Percentiles rank a stretch among this genome's conserved stretches.
Evolutionary conservation across 2,329 filamentous ascomycete genomes (phyloP).

Genomic region (Coniochaeta hoffmannii): DNA sequence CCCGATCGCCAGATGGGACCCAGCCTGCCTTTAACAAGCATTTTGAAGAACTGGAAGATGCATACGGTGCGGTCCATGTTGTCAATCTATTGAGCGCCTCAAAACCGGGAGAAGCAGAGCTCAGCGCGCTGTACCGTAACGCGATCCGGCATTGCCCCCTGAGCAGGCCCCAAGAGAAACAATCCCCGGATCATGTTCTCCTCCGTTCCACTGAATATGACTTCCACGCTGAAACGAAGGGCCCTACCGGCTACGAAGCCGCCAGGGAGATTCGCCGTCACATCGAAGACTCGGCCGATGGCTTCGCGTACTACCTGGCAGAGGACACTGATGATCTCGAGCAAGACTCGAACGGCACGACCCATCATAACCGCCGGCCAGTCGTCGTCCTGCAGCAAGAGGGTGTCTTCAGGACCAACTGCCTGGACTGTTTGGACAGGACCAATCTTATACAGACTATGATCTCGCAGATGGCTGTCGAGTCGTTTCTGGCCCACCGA

Average conservation of each 20-base stretch:
- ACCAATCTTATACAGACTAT: conserved; percentile 96
- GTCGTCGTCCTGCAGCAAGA: conserved; percentile 82
- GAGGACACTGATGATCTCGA: conserved; percentile 57
- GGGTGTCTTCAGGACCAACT: conserved; percentile 94
- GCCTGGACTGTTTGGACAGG: conserved; percentile 88
- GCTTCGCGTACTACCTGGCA: conserved; percentile 87
- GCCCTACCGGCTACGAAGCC: conserved; percentile 79
- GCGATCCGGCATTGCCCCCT: conserved; percentile 70
- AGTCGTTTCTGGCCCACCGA: conserved; percentile 71
- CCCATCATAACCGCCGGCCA: conserved; percentile 30
- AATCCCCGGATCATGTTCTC: conserved; percentile 62
- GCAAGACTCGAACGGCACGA: conserved; percentile 28
- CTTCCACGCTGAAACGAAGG: conserved; percentile 90
- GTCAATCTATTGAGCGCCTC: conserved; percentile 90
- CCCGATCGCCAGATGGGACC: conserved; percentile 79
- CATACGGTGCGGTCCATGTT: conserved; percentile 86
- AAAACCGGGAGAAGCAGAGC: conserved; percentile 78
- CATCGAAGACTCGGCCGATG: conserved; percentile 71
- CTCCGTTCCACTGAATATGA: conserved; percentile 84
- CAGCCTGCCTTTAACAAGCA: conserved; percentile 95
- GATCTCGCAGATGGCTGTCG: conserved; percentile 87
- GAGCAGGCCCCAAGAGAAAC: conserved; percentile 49
- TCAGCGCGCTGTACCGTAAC: conserved; percentile 71
- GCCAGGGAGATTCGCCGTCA: conserved; percentile 76
- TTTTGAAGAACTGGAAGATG: conserved; percentile 76